phyloP scores from a whole-genome alignment of 805 yeast genomes.

The Nakazawaea anatomiae region DNA sequence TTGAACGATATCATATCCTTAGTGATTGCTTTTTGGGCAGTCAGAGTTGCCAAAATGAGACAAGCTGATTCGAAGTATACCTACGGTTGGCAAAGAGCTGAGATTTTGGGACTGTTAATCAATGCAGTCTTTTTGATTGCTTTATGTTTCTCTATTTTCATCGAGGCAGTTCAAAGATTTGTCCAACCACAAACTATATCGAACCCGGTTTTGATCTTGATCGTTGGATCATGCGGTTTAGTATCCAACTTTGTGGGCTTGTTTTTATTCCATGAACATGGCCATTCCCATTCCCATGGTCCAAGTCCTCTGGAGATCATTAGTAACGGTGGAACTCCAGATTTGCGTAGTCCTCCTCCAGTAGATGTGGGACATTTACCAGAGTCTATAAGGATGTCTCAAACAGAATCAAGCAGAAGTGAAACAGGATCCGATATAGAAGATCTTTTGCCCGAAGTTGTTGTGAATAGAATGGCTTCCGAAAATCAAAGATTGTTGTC shows the following conservation, averaged over 20 bases:
- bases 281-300: conserved; percentile 52
- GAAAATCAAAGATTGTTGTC: conserved; percentile 8
- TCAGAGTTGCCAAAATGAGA: conserved; percentile 74
- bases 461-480: conserved; percentile 9
- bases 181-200: conserved; percentile 72
- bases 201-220: conserved; percentile 76
- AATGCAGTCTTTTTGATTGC: conserved; percentile 93
- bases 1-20: conserved; percentile 88
- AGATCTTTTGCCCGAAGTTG: conserved; percentile 16
- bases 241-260: conserved; percentile 79
- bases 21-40: conserved; percentile 94
- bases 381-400: conserved; percentile 23
- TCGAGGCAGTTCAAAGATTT: conserved; percentile 90
- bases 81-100: conserved; percentile 98
- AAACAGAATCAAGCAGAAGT: neutral
- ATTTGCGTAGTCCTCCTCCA: conserved; percentile 12
- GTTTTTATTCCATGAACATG: conserved; percentile 83
- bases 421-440: conserved; percentile 10
- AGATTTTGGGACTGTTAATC: conserved; percentile 88
- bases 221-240: conserved; percentile 82
- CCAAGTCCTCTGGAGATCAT: neutral
- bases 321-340: neutral
- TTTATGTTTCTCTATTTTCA: conserved; percentile 82
- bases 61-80: conserved; percentile 87
- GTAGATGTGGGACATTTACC: conserved; percentile 18